Evolutionary conservation across 2,329 filamentous ascomycete genomes (phyloP).

Genomic region (Beauveria scarabaeidicola): DNA sequence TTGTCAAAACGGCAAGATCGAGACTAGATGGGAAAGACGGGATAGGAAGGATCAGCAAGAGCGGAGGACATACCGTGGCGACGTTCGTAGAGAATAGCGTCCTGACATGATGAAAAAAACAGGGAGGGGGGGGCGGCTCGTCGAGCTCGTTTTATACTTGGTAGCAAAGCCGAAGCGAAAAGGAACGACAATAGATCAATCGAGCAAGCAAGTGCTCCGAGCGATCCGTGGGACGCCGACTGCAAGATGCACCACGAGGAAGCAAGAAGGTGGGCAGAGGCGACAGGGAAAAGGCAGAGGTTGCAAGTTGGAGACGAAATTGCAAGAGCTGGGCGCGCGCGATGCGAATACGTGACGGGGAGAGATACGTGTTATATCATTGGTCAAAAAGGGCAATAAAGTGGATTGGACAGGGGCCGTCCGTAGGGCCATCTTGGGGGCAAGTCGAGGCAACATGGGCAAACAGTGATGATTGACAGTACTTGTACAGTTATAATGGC

Average conservation of each 20-base stretch:
- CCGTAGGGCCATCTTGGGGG: no score
- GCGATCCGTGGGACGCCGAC: conserved; percentile 10
- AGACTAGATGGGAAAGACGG: conserved; percentile 4
- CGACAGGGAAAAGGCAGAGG: not conserved
- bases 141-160: conserved; percentile 4
- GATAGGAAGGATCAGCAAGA: not conserved
- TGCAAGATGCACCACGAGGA: conserved; percentile 3
- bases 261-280: conserved; percentile 6
- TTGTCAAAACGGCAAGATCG: not conserved
- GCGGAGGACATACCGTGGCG: conserved; percentile 25
- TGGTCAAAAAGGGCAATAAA: not conserved
- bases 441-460: no score
- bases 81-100: conserved; percentile 31
- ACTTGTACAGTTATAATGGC: no score
- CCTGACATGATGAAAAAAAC: conserved; percentile 23
- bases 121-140: not conserved
- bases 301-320: not conserved
- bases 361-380: conserved; percentile 3
- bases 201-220: not conserved
- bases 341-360: conserved; percentile 10
- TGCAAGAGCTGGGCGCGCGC: conserved; percentile 1
- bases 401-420: no score
- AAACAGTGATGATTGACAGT: no score
- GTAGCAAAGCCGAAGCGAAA: not conserved
- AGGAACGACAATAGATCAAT: not conserved